Conservation (phyloP, 2,329 filamentous ascomycete genomes). For the Fusarium chlamydosporum region DNA sequence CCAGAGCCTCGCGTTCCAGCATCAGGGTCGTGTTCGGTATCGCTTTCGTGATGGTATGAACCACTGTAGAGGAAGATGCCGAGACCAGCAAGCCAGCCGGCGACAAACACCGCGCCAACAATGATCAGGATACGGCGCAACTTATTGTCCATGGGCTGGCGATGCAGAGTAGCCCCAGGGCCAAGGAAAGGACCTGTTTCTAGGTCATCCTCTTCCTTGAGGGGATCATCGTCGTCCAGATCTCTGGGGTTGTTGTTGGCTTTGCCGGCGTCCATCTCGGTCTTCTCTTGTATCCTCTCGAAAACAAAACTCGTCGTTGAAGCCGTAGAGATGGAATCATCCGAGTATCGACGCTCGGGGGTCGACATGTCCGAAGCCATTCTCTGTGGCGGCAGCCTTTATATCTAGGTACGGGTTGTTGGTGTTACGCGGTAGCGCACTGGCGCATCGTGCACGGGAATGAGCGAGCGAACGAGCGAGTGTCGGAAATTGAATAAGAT, state of each 20-base stretch:
- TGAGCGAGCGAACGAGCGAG: slow-evolving; percentile 23
- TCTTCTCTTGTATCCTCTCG: slow-evolving; percentile 77
- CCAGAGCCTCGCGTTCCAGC: slow-evolving; percentile 75
- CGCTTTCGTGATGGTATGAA: slow-evolving; percentile 74
- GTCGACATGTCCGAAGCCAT: slow-evolving; percentile 44
- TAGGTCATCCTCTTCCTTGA: slow-evolving; percentile 57
- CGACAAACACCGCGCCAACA: slow-evolving; percentile 70
- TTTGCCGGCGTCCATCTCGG: slow-evolving; percentile 53
- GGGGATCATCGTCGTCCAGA: slow-evolving; percentile 62
- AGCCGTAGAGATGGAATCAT: slow-evolving; percentile 78
- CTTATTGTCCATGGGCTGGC: slow-evolving; percentile 74
- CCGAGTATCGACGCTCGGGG: slow-evolving; percentile 56
- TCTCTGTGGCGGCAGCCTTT: slow-evolving; percentile 10
- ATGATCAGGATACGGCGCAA: slow-evolving; percentile 75
- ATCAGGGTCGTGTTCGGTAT: slow-evolving; percentile 75
- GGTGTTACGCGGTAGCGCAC: slow-evolving; percentile 25
- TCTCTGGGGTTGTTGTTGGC: slow-evolving; percentile 53
- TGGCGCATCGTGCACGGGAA: slow-evolving; percentile 41
- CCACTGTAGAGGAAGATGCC: slow-evolving; percentile 75
- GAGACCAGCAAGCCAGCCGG: slow-evolving; percentile 78
- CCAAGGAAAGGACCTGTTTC: slow-evolving; percentile 69
- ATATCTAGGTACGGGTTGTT: slow-evolving; percentile 6
- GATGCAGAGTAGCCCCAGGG: slow-evolving; percentile 55
- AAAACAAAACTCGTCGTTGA: slow-evolving; percentile 88
- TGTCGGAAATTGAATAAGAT: slow-evolving; percentile 19